Evolutionary conservation across 768 basidiomycete species (phyloP), one percentile per base, ranked within the genome.

Genomic region (Daedaleopsis sinensis): DNA sequence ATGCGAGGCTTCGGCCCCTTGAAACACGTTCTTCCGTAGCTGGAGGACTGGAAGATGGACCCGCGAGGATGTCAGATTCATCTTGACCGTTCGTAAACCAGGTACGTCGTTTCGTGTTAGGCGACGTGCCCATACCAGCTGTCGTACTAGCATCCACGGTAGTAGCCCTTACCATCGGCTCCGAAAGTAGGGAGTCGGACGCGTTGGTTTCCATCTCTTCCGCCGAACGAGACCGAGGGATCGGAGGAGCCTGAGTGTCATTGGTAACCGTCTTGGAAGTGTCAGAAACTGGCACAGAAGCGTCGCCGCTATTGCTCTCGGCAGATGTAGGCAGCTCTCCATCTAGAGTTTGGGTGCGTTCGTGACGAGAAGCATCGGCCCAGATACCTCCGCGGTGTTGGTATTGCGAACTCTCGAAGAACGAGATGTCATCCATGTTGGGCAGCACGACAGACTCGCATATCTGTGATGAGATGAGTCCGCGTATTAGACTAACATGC

Each of bases 401-500:
- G 67, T 83, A 88, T 2, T 71, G 67, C 3, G 69, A 69, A 38
- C 90, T 96, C 72, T 97, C 91, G 72, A 96, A 98, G 82, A 95
- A 98, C 13, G 95, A 82, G 61, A 98, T 91, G 69, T 99, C 97
- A 73, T 99, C 97, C 94, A 98, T 97, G 75, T 97, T 93, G 6
- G 97, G 97, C 72, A 96, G 77, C 19, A 99, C 97, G 19, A 98
- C 84, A 0, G 95, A 95, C 67, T 99, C 96, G 67, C 86, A 83
- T 59, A 98, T 92, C 96, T 98, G 44, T 38, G 19, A 59, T 23
- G 24, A 10, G 10, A 16, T 42, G 38, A 24, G 57, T 12, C 36
- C 42, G 1, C 35, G 13, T 15, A n/a, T 32, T 13, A 48, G 43
- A 46, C 15, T 13, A 7, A 21, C 39, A 65, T 13, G 4, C 36